A percentile compares a stretch with the other conserved stretches of the same genome.
Conservation (phyloP, 2,329 filamentous ascomycete species). For the Mycosphaerelloides madeirae region DNA sequence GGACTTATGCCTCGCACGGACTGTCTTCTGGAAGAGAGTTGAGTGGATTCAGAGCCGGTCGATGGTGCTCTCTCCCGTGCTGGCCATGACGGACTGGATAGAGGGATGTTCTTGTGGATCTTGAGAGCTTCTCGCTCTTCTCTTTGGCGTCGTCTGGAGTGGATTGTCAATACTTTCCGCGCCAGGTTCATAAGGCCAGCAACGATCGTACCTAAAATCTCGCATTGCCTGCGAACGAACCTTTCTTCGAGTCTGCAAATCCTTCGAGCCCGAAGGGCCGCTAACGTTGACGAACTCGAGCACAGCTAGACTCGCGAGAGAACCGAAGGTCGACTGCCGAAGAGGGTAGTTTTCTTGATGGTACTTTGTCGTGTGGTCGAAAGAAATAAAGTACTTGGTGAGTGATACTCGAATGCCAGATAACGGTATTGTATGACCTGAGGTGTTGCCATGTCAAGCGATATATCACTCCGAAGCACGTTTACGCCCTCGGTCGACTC, state of each 20-base stretch:
- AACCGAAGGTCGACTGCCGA: too few species aligned
- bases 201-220: slow-evolving; percentile 2
- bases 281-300: slow-evolving; percentile 9
- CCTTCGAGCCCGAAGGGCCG: slow-evolving; percentile 9
- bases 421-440: too few species aligned
- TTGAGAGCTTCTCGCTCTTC: slow-evolving; percentile 4
- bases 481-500: too few species aligned
- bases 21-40: slow-evolving; percentile 1
- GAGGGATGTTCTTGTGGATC: not conserved
- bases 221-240: slow-evolving; percentile 11
- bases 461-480: too few species aligned
- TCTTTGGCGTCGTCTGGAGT: slow-evolving; percentile 5
- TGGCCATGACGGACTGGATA: not conserved
- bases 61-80: slow-evolving; percentile 6
- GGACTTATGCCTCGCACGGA: not conserved
- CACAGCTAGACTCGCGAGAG: not conserved
- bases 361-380: too few species aligned
- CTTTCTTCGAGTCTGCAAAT: slow-evolving; percentile 9
- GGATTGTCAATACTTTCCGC: not conserved
- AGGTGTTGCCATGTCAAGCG: too few species aligned
- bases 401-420: too few species aligned
- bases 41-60: slow-evolving; percentile 3
- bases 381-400: too few species aligned
- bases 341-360: too few species aligned
- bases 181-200: too few species aligned